Evolutionary conservation across 2,329 filamentous ascomycete genomes (phyloP), one percentile per base, ranked within the genome.

Genomic region (Cercospora zeina): DNA sequence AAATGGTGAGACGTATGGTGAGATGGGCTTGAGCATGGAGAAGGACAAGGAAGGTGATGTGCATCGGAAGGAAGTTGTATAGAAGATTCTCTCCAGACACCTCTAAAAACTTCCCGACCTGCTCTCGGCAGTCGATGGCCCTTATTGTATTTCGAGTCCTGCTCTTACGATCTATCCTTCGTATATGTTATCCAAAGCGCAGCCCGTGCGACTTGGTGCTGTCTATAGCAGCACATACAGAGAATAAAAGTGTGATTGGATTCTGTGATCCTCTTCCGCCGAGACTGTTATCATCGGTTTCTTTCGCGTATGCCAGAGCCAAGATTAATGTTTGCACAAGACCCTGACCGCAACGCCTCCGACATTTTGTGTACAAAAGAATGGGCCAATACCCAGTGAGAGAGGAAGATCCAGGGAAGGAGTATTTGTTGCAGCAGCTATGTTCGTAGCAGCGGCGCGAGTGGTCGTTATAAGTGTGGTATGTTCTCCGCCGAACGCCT

Each of bases 11-110:
- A n/a, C 14, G 4, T n/a, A 33, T 24, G 60, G 56, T 11, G 58
- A 50, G 3, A 63, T 7, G 1, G 57, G 50, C 0, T 24, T 59
- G 24, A 56, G 50, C 21, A 31, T 39, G 11, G 61, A 62, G 49
- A 62, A 62, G 50, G 11, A 54, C 24, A 59, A 57, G 39, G 56
- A 59, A 27, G 56, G 39, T 10, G 56, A 56, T 8, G 56, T 56
- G 34, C 30, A 54, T 16, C 60, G 49, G 30, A 53, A 62, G 13
- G 61, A 62, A 36, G 56, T 56, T 13, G 61, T 47, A 9, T 63
- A 53, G 24, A 16, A 49, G n/a, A 4, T 49, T 24, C 27, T 30
- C 14, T 24, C 27, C 21, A 27, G 21, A 24, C 24, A n/a, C 11
- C 27, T 14, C 21, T 9, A 8, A 49, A 27, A 1, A 19, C 42